These are phyloP conservation scores for Dioszegia aurantiaca DNA, from an alignment of 768 basidiomycete genomes.

Conservation along the genomic window DNA sequence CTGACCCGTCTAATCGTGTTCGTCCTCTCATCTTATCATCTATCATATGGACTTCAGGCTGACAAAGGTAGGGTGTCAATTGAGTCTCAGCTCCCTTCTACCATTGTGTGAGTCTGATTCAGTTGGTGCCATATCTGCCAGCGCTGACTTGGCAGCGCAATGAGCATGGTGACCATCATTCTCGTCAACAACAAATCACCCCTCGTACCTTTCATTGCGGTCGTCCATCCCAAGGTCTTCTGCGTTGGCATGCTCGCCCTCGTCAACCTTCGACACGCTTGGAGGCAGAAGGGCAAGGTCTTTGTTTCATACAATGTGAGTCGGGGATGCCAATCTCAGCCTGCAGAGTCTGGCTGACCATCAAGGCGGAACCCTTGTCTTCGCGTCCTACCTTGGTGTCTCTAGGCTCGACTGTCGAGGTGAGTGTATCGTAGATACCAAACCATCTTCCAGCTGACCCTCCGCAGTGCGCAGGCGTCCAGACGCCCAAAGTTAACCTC, in stretches of 20 bases:
- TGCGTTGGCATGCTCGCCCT: conserved; percentile 9
- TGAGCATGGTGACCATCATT: conserved; percentile 3
- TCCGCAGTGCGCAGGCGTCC: background rate
- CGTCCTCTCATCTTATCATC: background rate
- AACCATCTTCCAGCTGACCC: background rate
- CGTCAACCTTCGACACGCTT: conserved; percentile 11
- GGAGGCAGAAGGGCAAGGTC: conserved; percentile 6
- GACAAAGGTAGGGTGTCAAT: conserved; percentile 2
- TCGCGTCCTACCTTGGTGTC: background rate
- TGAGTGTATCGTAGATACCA: conserved; percentile 1
- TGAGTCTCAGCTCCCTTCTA: conserved; percentile 12
- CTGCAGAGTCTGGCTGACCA: background rate
- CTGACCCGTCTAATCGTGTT: conserved; percentile 2
- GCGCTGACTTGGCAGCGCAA: background rate
- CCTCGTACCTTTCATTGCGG: conserved; percentile 7
- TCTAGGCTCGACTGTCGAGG: conserved; percentile 9
- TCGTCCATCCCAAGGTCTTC: conserved; percentile 18
- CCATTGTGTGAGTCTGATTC: background rate
- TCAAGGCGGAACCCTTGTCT: background rate
- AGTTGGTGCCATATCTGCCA: too few species aligned
- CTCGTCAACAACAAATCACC: conserved; percentile 8
- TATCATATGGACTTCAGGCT: background rate
- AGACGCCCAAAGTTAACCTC: background rate
- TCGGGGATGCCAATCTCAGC: too few species aligned
- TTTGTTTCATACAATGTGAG: conserved; percentile 1